phyloP scores from a whole-genome alignment of 2,329 filamentous ascomycete species.

The Pseudogymnoascus sp. region DNA sequence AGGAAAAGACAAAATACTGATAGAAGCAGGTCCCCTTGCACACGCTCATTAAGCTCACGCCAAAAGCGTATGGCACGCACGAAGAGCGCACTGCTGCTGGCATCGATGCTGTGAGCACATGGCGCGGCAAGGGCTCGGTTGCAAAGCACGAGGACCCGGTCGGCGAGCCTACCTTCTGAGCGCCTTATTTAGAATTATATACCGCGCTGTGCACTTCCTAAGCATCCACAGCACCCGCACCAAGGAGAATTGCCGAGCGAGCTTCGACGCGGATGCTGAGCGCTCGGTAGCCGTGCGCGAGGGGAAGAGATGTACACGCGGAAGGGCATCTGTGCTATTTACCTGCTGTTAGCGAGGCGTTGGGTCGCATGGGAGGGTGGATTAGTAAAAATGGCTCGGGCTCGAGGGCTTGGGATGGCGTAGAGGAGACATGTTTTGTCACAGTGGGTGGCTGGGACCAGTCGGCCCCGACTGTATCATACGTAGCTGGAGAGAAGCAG shows the following conservation, averaged over 20 bases:
- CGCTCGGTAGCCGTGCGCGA: neutral
- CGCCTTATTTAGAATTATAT: neutral
- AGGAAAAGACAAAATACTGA: neutral
- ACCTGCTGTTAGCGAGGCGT: conserved; percentile 6
- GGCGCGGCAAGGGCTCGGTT: conserved; percentile 86
- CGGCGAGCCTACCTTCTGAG: neutral
- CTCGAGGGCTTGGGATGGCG: neutral
- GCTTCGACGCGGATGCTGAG: neutral
- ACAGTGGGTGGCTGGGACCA: neutral
- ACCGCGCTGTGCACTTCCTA: neutral
- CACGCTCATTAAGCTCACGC: conserved; percentile 92
- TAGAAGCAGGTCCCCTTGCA: conserved; percentile 71
- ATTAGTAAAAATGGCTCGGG: neutral
- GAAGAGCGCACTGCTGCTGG: conserved; percentile 83
- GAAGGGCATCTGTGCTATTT: conserved; percentile 2
- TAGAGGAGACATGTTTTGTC: conserved; percentile 6
- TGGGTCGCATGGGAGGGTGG: conserved; percentile 1
- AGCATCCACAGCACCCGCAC: neutral
- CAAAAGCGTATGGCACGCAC: conserved; percentile 86
- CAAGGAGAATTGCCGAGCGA: neutral
- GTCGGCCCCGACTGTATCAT: neutral
- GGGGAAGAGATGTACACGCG: neutral
- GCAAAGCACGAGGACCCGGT: conserved; percentile 65
- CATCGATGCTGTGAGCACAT: conserved; percentile 93
- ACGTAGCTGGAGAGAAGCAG: neutral